Conservation (phyloP, 768 basidiomycete genomes). For the Agrocybe chaxingu region DNA sequence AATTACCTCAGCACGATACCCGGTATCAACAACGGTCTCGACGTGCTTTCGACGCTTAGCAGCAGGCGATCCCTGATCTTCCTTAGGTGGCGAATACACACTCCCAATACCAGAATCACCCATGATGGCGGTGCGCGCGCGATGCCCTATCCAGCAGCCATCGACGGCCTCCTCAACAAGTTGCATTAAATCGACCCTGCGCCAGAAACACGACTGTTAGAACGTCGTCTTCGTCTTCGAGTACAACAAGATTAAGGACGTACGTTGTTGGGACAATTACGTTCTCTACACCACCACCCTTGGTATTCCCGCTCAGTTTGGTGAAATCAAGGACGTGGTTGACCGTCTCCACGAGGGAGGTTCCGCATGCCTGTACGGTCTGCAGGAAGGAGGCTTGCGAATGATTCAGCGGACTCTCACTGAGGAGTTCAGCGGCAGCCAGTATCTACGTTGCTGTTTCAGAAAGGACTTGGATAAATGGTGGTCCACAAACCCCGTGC, state of each 20-base stretch:
- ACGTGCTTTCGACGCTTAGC: constrained; percentile 47
- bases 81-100: constrained; percentile 83
- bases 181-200: constrained; percentile 73
- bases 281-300: constrained; percentile 74
- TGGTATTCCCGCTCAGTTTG: constrained; percentile 85
- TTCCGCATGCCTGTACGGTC: constrained; percentile 93
- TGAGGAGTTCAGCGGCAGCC: constrained; percentile 88
- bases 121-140: constrained; percentile 68
- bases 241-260: constrained; percentile 19
- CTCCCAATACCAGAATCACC: constrained; percentile 84
- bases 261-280: constrained; percentile 67
- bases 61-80: constrained; percentile 42
- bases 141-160: constrained; percentile 91
- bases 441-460: constrained; percentile 54
- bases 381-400: constrained; percentile 85
- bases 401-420: constrained; percentile 78
- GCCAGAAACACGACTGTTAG: neutral
- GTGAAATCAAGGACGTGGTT: constrained; percentile 97
- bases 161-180: constrained; percentile 89
- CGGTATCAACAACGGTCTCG: constrained; percentile 88
- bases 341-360: constrained; percentile 93
- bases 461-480: constrained; percentile 5
- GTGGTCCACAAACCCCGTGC: constrained; percentile 76
- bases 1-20: constrained; percentile 62
- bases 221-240: constrained; percentile 3